Base-by-base conservation (phyloP, 106 monocot species). In the Iris macrosiphon region DNA sequence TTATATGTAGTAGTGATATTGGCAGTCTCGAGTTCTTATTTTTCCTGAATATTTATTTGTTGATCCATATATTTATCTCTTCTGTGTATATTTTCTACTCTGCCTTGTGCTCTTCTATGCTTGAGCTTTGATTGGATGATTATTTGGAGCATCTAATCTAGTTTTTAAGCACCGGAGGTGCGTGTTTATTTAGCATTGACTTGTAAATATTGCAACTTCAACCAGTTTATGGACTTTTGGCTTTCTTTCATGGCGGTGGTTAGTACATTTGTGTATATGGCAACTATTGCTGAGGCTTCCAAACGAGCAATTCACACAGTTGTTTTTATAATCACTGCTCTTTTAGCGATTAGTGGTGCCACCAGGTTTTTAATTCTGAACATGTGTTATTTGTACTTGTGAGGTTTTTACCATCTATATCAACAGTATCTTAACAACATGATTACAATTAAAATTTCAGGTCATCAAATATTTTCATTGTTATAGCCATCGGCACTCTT, bases 241-340 rank as follows among this genome's bases (percentile, higher is more conserved):
- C 86, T 96, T 56, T 90, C 96, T 48, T 96, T 96, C 64, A 90
- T 90, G 96, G 96, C 96, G 72, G 90, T 90, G 20, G 77, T 78
- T 46, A 83, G 96, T 70, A 96, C 96, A 43, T 96, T 86, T 42
- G 60, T 96, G 21, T 96, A 72, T 60, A 82, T 90, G 85, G 69
- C 90, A 20, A 65, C 82, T 17, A 82, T 90, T 20, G 67, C 64
- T 45, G 96, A 96, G 57, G 34, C 82, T 60, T 72, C 77, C 50
- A 96, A 96, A 66, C 68, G 96, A 61, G 85, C 86, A 19, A 82
- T 96, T 31, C 89, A 83, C 59, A 80, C 82, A 20, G 57, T 55
- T 35, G 71, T 80, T 47, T 70, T 80, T 4, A 86, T 96, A 47
- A 46, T 96, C 44, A 96, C 96, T 7, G 96, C 96, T 52, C 60